Conservation (phyloP, 208 protist genomes). For the Trypanosoma cruzi region DNA sequence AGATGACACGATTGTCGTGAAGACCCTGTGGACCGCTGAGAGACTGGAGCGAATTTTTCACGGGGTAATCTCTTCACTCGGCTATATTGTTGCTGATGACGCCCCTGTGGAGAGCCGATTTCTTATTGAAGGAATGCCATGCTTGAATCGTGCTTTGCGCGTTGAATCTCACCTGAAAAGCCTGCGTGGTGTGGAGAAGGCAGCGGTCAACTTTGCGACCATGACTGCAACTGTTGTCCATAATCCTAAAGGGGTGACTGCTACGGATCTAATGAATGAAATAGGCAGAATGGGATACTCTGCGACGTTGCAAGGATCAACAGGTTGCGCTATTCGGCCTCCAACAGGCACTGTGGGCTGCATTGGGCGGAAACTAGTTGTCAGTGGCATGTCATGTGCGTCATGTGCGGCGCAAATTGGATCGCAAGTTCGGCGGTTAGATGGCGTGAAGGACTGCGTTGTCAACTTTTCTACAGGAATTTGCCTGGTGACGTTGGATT, state of each 20-base stretch:
- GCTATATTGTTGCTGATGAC: not conserved
- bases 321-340: not conserved
- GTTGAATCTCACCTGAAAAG: slow-evolving; percentile 68
- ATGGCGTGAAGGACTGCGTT: slow-evolving; percentile 27
- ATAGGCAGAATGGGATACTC: slow-evolving; percentile 61
- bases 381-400: slow-evolving; percentile 56
- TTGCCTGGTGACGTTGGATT: slow-evolving; percentile 5
- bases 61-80: not conserved
- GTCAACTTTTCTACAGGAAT: slow-evolving; percentile 16
- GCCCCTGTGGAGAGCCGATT: not conserved
- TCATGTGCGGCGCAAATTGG: slow-evolving; percentile 57
- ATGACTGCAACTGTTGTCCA: slow-evolving; percentile 47
- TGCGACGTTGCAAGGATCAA: not conserved
- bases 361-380: not conserved
- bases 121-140: slow-evolving; percentile 90
- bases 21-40: not conserved
- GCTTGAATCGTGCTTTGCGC: slow-evolving; percentile 88
- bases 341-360: not conserved
- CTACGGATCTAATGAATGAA: slow-evolving; percentile 22
- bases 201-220: slow-evolving; percentile 83
- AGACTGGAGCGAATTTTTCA: not conserved
- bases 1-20: not conserved
- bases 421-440: slow-evolving; percentile 5
- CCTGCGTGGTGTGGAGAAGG: slow-evolving; percentile 46
- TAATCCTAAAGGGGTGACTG: slow-evolving; percentile 29